Conservation (phyloP, 306 rosid species). For the Ormosia semicastrata region DNA sequence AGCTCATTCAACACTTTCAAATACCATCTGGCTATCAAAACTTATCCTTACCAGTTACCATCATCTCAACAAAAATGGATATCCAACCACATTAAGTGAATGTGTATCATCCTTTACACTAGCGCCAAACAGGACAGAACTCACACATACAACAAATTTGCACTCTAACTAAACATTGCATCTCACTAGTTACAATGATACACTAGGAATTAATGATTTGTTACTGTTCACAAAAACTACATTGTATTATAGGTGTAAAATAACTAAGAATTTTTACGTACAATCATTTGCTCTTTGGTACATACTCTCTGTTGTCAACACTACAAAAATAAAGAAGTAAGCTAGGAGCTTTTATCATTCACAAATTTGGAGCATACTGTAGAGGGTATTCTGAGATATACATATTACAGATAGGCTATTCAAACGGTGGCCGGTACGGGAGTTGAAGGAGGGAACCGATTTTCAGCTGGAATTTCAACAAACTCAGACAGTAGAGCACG, state of each 20-base stretch:
- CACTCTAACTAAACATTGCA: not conserved
- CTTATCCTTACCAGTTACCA: not conserved
- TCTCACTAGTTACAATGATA: not conserved
- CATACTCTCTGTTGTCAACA: slow-evolving; percentile 33
- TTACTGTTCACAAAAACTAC: not conserved
- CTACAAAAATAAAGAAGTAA: slow-evolving; percentile 19
- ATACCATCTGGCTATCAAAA: not conserved
- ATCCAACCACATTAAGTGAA: not conserved
- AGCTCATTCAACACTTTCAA: too few species aligned
- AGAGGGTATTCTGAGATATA: slow-evolving; percentile 26
- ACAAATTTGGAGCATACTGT: slow-evolving; percentile 26
- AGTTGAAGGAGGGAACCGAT: slow-evolving; percentile 63
- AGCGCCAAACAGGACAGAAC: not conserved
- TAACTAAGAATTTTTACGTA: slow-evolving; percentile 14
- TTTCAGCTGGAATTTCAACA: slow-evolving; percentile 79
- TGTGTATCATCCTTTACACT: not conserved
- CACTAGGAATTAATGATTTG: not conserved
- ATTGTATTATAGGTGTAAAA: not conserved
- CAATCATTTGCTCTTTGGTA: slow-evolving; percentile 23
- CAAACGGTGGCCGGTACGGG: slow-evolving; percentile 63
- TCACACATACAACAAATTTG: not conserved
- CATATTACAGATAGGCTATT: slow-evolving; percentile 36
- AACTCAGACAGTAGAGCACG: slow-evolving; percentile 80
- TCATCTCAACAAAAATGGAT: not conserved
- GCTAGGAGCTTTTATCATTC: slow-evolving; percentile 26